phyloP scores from a whole-genome alignment of 371 early-diverging fungal species.

The Dinochytrium kinnereticum region DNA sequence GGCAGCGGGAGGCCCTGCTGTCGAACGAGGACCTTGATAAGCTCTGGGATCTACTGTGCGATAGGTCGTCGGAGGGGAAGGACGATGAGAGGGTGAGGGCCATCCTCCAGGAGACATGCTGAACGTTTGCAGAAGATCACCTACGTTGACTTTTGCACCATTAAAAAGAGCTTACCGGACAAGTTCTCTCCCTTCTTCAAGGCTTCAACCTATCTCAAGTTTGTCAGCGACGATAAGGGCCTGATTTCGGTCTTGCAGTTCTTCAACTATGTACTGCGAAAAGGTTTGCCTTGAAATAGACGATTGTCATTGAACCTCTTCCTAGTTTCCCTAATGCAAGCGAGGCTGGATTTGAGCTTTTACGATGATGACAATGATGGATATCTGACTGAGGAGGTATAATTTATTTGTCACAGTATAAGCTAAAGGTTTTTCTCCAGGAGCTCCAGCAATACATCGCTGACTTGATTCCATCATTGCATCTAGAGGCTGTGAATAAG shows the following conservation, averaged over 20 bases:
- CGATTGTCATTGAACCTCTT: background rate
- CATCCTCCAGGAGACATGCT: conserved; percentile 1
- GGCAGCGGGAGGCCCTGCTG: conserved; percentile 30
- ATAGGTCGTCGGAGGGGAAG: conserved; percentile 20
- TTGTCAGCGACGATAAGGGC: conserved; percentile 41
- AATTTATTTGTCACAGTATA: conserved; percentile 1
- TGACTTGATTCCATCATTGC: conserved; percentile 53
- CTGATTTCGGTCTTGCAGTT: conserved; percentile 45
- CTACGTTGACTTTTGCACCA: conserved; percentile 35
- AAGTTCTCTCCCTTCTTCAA: conserved; percentile 45
- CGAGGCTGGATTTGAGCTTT: conserved; percentile 46
- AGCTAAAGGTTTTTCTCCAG: conserved; percentile 29
- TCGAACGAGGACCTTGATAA: conserved; percentile 50
- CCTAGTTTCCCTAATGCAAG: conserved; percentile 53
- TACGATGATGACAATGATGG: conserved; percentile 56
- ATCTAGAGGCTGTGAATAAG: conserved; percentile 40
- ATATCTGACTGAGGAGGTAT: conserved; percentile 50
- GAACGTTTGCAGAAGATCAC: conserved; percentile 38
- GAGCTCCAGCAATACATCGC: conserved; percentile 50
- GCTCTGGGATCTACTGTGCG: conserved; percentile 45
- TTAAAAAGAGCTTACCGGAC: conserved; percentile 27
- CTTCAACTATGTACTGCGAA: conserved; percentile 52
- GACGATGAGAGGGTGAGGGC: conserved; percentile 36
- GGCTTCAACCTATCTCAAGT: conserved; percentile 45
- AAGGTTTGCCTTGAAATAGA: conserved; percentile 32